These are phyloP conservation scores for Phaeosphaeriaceae sp. DNA, from an alignment of 2,329 filamentous ascomycete genomes.

Conservation along the genomic window DNA sequence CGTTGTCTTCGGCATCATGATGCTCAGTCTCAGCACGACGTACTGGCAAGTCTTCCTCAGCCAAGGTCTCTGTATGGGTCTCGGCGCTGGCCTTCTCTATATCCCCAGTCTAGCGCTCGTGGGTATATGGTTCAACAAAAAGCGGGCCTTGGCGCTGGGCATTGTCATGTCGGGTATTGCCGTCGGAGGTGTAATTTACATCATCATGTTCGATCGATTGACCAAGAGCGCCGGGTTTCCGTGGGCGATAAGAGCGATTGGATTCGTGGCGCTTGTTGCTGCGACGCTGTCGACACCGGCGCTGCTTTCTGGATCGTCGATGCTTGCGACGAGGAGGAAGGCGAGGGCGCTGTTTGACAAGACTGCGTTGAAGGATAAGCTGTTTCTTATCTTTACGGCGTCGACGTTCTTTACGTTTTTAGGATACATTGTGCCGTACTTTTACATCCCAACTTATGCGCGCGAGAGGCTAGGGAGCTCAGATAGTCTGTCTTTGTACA, in stretches of 20 bases:
- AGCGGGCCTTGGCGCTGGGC: conserved; percentile 43
- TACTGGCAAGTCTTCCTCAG: conserved; percentile 65
- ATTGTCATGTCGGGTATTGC: conserved; percentile 50
- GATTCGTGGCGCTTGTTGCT: conserved; percentile 41
- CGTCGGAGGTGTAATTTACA: conserved; percentile 48
- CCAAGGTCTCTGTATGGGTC: conserved; percentile 61
- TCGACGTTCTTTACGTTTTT: conserved; percentile 46
- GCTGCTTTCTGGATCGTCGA: conserved; percentile 40
- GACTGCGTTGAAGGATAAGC: conserved; percentile 39
- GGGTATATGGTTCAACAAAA: conserved; percentile 46
- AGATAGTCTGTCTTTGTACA: conserved; percentile 41
- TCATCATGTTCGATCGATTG: conserved; percentile 46
- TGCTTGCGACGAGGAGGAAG: conserved; percentile 37
- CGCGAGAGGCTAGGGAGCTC: conserved; percentile 37
- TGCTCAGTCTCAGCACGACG: conserved; percentile 63
- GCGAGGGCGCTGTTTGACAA: conserved; percentile 44
- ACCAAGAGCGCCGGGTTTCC: conserved; percentile 38
- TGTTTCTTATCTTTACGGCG: conserved; percentile 46
- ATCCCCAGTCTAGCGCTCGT: conserved; percentile 48
- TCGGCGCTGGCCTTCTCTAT: conserved; percentile 47
- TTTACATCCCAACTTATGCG: conserved; percentile 48
- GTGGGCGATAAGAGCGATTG: conserved; percentile 47
- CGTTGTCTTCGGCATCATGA: conserved; percentile 69
- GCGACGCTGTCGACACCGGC: conserved; percentile 45
- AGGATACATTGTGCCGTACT: conserved; percentile 49